These are phyloP conservation scores for Sporisorium reilianum DNA, from an alignment of 1,284 basidiomycete genomes.

Conservation along the genomic window DNA sequence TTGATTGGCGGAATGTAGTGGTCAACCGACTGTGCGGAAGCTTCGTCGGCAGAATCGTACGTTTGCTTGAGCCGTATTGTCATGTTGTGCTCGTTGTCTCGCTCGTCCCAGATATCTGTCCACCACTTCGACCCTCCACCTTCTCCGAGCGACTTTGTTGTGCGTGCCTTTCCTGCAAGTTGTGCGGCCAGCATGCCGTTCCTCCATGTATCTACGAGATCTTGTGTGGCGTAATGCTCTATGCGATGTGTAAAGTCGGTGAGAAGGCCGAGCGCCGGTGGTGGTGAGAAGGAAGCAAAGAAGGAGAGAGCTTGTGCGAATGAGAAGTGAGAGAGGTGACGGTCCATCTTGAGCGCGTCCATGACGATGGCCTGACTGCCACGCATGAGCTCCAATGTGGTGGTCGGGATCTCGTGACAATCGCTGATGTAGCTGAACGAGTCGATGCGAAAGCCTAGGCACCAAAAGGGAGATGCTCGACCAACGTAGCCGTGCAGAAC, in stretches of 20 bases:
- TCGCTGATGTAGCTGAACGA: conserved; percentile 66
- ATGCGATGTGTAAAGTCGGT: conserved; percentile 64
- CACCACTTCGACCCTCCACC: conserved; percentile 54
- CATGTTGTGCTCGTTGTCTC: conserved; percentile 39
- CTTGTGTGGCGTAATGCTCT: conserved; percentile 55
- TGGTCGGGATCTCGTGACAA: conserved; percentile 55
- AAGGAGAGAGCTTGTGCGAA: conserved; percentile 61
- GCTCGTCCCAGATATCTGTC: conserved; percentile 55
- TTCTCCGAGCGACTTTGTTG: conserved; percentile 24
- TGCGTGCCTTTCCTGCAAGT: conserved; percentile 2
- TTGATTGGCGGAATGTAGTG: conserved; percentile 50
- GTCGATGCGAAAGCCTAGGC: conserved; percentile 64
- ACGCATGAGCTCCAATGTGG: conserved; percentile 40
- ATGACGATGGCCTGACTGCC: conserved; percentile 59
- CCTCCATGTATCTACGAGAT: conserved; percentile 38
- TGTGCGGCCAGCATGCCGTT: conserved; percentile 38
- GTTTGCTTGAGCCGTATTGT: conserved; percentile 20
- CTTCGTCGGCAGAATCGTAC: conserved; percentile 8
- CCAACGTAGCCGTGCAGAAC: conserved; percentile 60
- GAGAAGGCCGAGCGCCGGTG: conserved; percentile 50
- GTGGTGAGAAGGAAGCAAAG: conserved; percentile 31
- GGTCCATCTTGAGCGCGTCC: conserved; percentile 62
- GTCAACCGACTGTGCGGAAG: neutral
- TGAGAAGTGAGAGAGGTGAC: conserved; percentile 61
- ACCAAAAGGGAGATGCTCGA: conserved; percentile 50